Base-by-base conservation (phyloP, 345 rosid genomes). In the Pistacia integerrima region DNA sequence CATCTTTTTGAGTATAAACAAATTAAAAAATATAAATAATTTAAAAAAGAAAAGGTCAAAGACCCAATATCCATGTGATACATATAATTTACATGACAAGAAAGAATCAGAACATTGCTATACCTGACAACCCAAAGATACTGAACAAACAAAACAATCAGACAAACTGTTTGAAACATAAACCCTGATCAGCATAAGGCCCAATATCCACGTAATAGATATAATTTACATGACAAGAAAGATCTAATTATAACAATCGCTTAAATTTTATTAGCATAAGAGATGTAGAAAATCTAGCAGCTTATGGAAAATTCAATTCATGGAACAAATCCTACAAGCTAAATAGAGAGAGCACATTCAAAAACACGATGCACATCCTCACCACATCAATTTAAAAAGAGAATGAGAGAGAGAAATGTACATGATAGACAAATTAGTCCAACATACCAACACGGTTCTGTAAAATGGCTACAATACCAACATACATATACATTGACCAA, bases 361-460 rank as follows among this genome's bases (percentile, higher is more conserved):
- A 18, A 17, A 5, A 64, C 59, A 59, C 11, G 48, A 62, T 60
- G 46, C 66, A 69, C 55, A 30, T 48, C 13, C 44, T 70, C 38
- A 66, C 30, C 76, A 63, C 28, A 36, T 41, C 11, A 41, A 54
- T 25, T 46, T 66, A 25, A 65, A 16, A 70, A 30, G 10, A 36
- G 63, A 58, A 13, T 22, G 63, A 30, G 10, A 36, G 63, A 58
- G 33, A 58, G 63, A 58, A 58, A 10, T 58, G 22, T 8, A 12
- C 68, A 38, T 64, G 68, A 20, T 48, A 22, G 58, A 68, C 17
- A 67, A 70, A 65, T 49, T 48, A 35, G 70, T 60, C 67, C 55
- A 74, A 86, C 92, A 72, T 84, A 93, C 98, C 97, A 69, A 95
- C 94, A 22, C 94, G 94, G 70, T 90, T 95, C 72, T 93, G 99